Percentiles rank a stretch among this genome's conserved stretches.
phyloP scores from a whole-genome alignment of 257 asterid genomes.

The Solanum etuberosum region DNA sequence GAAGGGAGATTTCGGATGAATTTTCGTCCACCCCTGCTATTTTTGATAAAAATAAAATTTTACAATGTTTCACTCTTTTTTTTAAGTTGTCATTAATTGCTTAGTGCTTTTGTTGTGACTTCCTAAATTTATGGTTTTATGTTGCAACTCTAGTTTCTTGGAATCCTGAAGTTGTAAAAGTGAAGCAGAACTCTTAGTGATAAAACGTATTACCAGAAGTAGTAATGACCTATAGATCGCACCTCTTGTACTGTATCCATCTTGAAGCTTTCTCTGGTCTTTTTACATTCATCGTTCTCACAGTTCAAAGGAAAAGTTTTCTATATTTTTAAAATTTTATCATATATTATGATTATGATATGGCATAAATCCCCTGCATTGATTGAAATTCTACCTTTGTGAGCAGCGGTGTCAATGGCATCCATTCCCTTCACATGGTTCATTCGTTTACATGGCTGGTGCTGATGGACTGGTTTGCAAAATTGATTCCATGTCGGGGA shows the following conservation, averaged over 20 bases:
- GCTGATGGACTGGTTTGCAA: no score
- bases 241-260: neutral
- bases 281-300: neutral
- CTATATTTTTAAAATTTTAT: neutral
- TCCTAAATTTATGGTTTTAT: neutral
- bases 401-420: slow-evolving; percentile 64
- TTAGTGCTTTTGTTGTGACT: no score
- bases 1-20: neutral
- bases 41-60: no score
- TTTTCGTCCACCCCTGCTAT: neutral
- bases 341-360: neutral
- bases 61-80: no score
- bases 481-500: no score
- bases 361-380: neutral
- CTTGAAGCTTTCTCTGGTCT: neutral
- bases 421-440: no score
- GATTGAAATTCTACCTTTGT: neutral
- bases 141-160: neutral
- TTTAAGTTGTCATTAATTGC: no score
- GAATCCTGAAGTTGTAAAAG: neutral
- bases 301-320: neutral
- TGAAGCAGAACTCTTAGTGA: neutral
- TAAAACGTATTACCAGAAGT: neutral
- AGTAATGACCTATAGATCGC: neutral
- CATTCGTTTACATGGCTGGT: no score